phyloP scores from a whole-genome alignment of 2,329 filamentous ascomycete genomes.

The Hypomyces rosellus region DNA sequence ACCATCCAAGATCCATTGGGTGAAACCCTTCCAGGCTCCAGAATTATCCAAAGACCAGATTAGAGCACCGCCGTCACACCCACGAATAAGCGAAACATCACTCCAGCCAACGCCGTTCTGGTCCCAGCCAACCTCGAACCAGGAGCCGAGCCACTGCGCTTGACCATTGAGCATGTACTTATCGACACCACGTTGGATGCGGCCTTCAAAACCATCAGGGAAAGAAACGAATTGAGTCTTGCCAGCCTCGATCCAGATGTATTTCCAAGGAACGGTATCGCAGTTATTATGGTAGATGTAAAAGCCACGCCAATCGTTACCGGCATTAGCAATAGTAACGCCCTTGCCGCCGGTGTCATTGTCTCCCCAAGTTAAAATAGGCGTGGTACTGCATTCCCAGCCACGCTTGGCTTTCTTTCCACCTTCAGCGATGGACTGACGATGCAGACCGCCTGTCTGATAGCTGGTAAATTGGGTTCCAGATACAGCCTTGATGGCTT shows the following conservation, averaged over 20 bases:
- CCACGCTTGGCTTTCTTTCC: background rate
- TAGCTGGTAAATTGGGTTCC: background rate
- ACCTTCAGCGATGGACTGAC: background rate
- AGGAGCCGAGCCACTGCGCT: constrained; percentile 20
- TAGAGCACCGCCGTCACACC: constrained; percentile 20
- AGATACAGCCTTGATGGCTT: background rate
- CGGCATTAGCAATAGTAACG: background rate
- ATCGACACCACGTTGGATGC: constrained; percentile 20
- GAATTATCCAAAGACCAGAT: constrained; percentile 18
- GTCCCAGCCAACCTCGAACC: constrained; percentile 22
- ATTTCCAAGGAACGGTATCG: constrained; percentile 21
- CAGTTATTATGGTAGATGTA: constrained; percentile 21
- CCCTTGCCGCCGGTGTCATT: background rate
- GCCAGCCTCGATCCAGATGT: constrained; percentile 19
- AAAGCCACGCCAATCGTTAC: background rate
- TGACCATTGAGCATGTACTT: constrained; percentile 18
- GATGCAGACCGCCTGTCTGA: background rate
- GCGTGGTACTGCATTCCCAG: background rate
- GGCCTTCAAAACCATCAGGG: constrained; percentile 20
- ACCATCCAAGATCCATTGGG: constrained; percentile 18
- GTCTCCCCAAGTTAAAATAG: background rate
- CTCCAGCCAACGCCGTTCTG: constrained; percentile 17
- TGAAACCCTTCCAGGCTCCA: constrained; percentile 20
- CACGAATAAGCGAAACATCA: constrained; percentile 22
- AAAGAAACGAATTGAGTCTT: constrained; percentile 20